A percentile compares a stretch with the other conserved stretches of the same genome.
Evolutionary conservation across 345 rosid genomes (phyloP).

Genomic region (Heritiera littoralis): DNA sequence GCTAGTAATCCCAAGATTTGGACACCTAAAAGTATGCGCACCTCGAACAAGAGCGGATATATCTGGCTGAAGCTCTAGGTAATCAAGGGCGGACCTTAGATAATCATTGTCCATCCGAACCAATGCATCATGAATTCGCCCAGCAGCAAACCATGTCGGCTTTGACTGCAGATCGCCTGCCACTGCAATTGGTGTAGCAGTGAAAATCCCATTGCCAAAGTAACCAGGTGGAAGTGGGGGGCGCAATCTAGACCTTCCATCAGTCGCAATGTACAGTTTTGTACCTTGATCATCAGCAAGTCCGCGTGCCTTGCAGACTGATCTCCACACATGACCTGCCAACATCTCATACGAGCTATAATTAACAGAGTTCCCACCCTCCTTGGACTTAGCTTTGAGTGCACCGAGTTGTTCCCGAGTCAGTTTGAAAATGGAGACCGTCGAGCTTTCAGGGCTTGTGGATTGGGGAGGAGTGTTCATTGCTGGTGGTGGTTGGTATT

Average conservation of each 20-base stretch:
- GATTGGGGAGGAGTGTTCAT: slow-evolving; percentile 47
- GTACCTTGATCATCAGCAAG: slow-evolving; percentile 64
- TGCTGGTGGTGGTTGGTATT: slow-evolving; percentile 81
- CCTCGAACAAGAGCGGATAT: slow-evolving; percentile 75
- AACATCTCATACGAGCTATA: slow-evolving; percentile 92
- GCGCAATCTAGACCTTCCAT: slow-evolving; percentile 73
- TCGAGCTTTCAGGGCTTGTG: slow-evolving; percentile 45
- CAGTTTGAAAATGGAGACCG: slow-evolving; percentile 69
- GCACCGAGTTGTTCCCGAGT: slow-evolving; percentile 57
- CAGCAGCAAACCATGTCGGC: slow-evolving; percentile 85
- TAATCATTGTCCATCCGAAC: slow-evolving; percentile 81
- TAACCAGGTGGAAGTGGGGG: slow-evolving; percentile 87
- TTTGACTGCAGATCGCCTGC: slow-evolving; percentile 70
- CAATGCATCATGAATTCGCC: slow-evolving; percentile 77
- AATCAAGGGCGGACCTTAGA: slow-evolving; percentile 93
- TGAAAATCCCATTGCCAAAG: slow-evolving; percentile 91
- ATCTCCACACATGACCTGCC: slow-evolving; percentile 94
- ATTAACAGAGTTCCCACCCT: slow-evolving; percentile 61
- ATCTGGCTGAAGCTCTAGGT: slow-evolving; percentile 86
- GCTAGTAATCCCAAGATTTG: slow-evolving; percentile 85
- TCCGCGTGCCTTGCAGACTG: slow-evolving; percentile 68
- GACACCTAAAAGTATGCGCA: slow-evolving; percentile 79
- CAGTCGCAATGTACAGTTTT: slow-evolving; percentile 86
- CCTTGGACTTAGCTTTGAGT: slow-evolving; percentile 82
- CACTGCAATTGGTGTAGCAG: slow-evolving; percentile 75